phyloP scores from a whole-genome alignment of 495 filamentous ascomycete genomes.

The Lophiostoma macrostomum region DNA sequence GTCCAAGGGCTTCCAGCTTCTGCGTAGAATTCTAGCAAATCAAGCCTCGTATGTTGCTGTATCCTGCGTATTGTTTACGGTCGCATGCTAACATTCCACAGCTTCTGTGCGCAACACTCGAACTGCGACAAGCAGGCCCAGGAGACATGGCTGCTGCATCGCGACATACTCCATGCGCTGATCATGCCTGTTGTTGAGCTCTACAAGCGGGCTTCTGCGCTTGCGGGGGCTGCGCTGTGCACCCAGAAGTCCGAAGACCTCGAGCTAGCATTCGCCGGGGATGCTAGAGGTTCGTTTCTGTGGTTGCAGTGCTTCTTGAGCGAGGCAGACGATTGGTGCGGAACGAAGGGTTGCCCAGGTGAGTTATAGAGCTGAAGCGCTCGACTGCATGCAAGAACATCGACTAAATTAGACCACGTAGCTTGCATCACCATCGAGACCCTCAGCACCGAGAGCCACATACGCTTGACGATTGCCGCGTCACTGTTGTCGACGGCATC shows the following conservation, averaged over 20 bases:
- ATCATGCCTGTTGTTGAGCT: slow-evolving; percentile 58
- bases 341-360: slow-evolving; percentile 54
- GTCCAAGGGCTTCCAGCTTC: slow-evolving; percentile 46
- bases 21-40: slow-evolving; percentile 44
- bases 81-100: slow-evolving; percentile 33
- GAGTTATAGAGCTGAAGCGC: neutral
- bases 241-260: slow-evolving; percentile 50
- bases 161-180: slow-evolving; percentile 60
- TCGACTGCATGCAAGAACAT: neutral
- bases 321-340: slow-evolving; percentile 59
- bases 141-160: slow-evolving; percentile 47
- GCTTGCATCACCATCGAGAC: slow-evolving; percentile 54
- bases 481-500: slow-evolving; percentile 49
- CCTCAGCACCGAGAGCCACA: slow-evolving; percentile 57
- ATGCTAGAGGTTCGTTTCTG: slow-evolving; percentile 57
- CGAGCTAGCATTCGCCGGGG: slow-evolving; percentile 57
- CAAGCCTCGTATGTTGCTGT: slow-evolving; percentile 42
- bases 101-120: slow-evolving; percentile 52
- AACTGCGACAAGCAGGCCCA: slow-evolving; percentile 44
- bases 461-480: slow-evolving; percentile 57
- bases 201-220: slow-evolving; percentile 51
- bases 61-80: neutral
- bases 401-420: slow-evolving; percentile 1
- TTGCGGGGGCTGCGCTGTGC: slow-evolving; percentile 49
- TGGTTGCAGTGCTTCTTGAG: slow-evolving; percentile 60